phyloP scores from a whole-genome alignment of 768 basidiomycete genomes.

The Psilocybe cubensis region DNA sequence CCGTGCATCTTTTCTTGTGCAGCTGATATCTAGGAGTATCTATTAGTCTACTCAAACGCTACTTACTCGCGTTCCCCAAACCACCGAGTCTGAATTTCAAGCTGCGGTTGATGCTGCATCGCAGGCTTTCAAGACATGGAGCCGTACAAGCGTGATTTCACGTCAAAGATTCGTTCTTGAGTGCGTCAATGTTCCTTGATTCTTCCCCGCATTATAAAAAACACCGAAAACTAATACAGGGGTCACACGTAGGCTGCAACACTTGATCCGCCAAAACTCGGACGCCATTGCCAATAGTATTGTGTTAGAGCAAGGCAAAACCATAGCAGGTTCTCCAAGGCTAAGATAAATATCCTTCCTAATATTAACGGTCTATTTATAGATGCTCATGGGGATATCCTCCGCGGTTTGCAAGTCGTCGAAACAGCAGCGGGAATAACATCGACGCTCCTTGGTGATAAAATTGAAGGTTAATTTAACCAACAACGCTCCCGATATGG shows the following conservation, averaged over 20 bases:
- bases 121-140: conserved; percentile 89
- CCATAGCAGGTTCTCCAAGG: conserved; percentile 63
- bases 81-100: conserved; percentile 78
- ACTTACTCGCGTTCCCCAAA: conserved; percentile 89
- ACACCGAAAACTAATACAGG: conserved; percentile 1
- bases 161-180: conserved; percentile 90
- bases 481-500: neutral
- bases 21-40: conserved; percentile 6
- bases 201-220: neutral
- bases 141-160: conserved; percentile 78
- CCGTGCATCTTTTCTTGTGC: neutral
- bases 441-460: conserved; percentile 85
- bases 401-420: conserved; percentile 90
- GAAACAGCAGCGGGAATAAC: conserved; percentile 84
- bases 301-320: conserved; percentile 96
- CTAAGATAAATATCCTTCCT: neutral
- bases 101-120: conserved; percentile 84
- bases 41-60: conserved; percentile 86
- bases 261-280: conserved; percentile 81
- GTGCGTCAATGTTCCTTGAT: conserved; percentile 65
- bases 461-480: conserved; percentile 74
- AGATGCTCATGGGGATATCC: conserved; percentile 96
- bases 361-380: conserved; percentile 1
- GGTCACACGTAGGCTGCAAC: conserved; percentile 69
- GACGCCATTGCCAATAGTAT: conserved; percentile 89